Percentiles rank a stretch among this genome's conserved stretches.
phyloP scores from a whole-genome alignment of 1,139 yeast genomes.

The Scheffersomyces illinoinensis region DNA sequence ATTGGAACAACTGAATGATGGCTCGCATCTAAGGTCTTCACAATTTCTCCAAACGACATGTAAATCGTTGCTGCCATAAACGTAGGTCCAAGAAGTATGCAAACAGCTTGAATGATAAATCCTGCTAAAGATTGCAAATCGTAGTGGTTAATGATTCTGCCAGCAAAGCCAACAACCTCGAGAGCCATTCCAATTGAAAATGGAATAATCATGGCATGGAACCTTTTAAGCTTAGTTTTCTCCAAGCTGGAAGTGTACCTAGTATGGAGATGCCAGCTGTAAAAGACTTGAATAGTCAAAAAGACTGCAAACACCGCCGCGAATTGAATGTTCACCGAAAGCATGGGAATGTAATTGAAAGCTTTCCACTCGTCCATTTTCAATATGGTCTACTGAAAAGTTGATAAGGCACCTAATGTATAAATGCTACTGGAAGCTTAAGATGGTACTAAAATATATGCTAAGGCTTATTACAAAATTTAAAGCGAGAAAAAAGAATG shows the following conservation, averaged over 20 bases:
- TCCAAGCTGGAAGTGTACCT: neutral
- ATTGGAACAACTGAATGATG: slow-evolving; percentile 27
- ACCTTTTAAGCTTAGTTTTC: neutral
- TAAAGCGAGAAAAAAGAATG: too few species aligned
- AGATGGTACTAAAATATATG: too few species aligned
- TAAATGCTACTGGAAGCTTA: too few species aligned
- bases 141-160: slow-evolving; percentile 24
- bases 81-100: slow-evolving; percentile 43
- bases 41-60: slow-evolving; percentile 42
- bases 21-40: slow-evolving; percentile 25
- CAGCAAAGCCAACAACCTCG: slow-evolving; percentile 36
- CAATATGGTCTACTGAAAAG: too few species aligned
- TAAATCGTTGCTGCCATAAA: slow-evolving; percentile 46
- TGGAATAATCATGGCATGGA: slow-evolving; percentile 13
- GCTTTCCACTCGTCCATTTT: too few species aligned
- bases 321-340: too few species aligned
- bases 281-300: too few species aligned
- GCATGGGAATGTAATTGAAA: too few species aligned
- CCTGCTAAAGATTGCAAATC: slow-evolving; percentile 19
- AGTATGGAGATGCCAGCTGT: too few species aligned
- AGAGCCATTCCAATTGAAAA: slow-evolving; percentile 23
- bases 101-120: slow-evolving; percentile 32
- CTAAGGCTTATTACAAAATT: too few species aligned
- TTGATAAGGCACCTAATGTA: too few species aligned
- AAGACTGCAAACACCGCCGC: too few species aligned